Evolutionary conservation across 257 asterid species (phyloP).

Genomic region (Petrea volubilis): DNA sequence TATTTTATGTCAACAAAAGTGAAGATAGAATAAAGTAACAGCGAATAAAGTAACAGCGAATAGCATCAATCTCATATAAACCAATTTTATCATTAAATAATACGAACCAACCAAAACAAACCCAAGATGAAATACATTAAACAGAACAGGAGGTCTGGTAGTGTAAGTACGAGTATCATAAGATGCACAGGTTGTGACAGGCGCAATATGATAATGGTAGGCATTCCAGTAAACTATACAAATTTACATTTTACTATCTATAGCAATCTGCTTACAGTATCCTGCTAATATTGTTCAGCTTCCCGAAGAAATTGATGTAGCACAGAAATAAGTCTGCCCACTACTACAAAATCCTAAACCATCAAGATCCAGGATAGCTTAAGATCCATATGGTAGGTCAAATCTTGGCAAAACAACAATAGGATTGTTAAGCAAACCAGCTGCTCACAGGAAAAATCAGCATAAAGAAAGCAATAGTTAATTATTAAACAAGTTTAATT

Average conservation of each 20-base stretch:
- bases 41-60: background rate
- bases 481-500: no score
- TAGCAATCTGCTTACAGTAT: background rate
- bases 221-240: background rate
- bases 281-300: background rate
- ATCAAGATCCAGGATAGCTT: background rate
- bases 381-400: background rate
- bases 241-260: background rate
- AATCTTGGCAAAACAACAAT: background rate
- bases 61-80: background rate
- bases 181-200: background rate
- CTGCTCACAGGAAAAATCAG: background rate
- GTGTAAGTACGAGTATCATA: background rate
- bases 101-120: background rate
- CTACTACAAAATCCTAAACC: background rate
- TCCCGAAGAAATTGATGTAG: background rate
- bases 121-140: background rate
- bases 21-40: slow-evolving; percentile 5
- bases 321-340: background rate
- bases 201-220: background rate
- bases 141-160: background rate
- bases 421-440: background rate
- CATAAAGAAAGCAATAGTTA: background rate
- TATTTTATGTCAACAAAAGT: slow-evolving; percentile 13
- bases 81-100: background rate